Base-by-base conservation (phyloP, 2,329 filamentous ascomycete species). In the Penicillium sp. region DNA sequence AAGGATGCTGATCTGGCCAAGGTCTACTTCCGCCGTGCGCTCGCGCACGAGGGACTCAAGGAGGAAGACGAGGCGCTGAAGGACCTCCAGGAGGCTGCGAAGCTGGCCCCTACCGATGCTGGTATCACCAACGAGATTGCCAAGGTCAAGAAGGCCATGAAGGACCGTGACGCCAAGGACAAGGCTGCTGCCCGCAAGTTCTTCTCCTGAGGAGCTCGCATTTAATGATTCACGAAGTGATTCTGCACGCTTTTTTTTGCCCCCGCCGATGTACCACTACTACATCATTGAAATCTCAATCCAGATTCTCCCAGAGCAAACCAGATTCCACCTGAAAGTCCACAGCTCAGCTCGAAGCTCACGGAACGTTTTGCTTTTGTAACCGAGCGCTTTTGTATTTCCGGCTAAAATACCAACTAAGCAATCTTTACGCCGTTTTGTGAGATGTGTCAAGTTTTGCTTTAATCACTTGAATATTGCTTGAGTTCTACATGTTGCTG, bases 101-200 rank as follows among this genome's bases (percentile, higher is more conserved):
- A 79, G 62, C 75, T 95, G 45, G 82, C 79, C 1, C 90, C 91
- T 1, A 77, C 76, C 13, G 91, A 97, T 68, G 81, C 78, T 0
- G 86, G 81, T 40, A 82, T 97, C 55, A 70, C 76, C 51, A 85
- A 82, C 60, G 90, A 96, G 73, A 77, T 94, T 46, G 78, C 80
- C 13, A 72, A 77, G n/a, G 83, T 93, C 45, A 95, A 90, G 80
- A 85, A 85, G 74, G 82, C 78, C 60, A 80, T 86, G 26, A 78
- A 82, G 9, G 86, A 85, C 49, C 80, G 85, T 52, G 78, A 82
- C 53, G 86, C 86, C 67, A 95, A 90, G 81, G 88, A 96, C 76
- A 94, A 90, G 80, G 88, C 87, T 59, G 86, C 85, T 5, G 95
- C 91, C 68, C 87, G 86, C 75, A 97, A 95, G 75, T 93, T 94